Base-by-base conservation (phyloP, 2,329 filamentous ascomycete species). In the Fusarium sp. region DNA sequence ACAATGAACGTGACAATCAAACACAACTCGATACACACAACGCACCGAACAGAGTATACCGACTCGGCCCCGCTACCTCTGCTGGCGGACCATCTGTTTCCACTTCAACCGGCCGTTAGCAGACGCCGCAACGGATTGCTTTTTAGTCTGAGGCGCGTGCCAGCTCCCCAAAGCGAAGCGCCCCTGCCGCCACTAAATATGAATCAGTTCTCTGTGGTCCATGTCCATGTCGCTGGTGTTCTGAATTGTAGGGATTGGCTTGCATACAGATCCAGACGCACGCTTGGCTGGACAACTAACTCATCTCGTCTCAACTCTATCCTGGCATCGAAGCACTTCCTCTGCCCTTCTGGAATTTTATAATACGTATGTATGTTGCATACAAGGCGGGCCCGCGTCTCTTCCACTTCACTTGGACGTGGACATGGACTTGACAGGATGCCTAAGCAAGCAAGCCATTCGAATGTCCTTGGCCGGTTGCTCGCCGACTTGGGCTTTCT, bases 61-160 rank as follows among this genome's bases (percentile, higher is more conserved):
- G 58, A 64, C 30, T 66, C 72, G 70, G 73, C 70, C 65, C 72
- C 73, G 70, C 65, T 69, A 40, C 64, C 69, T 71, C 62, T 68
- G 64, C 58, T 72, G 53, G 58, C 71, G 64, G 58, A 60, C 64
- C 46, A 60, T 60, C 60, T 64, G 60, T 74, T 67, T 65, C 74
- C 74, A 76, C 59, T 67, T 53, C 67, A 62, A 57, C 61, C 65
- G 63, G 64, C 62, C 73, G 66, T 73, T 67, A 38, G 40, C 40
- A 67, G 30, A 52, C 55, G 54, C 60, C 44, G 60, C 23, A 65
- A 65, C 38, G 63, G 40, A 57, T 45, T 44, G 20, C 57, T 44
- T 30, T 30, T 38, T 60, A 45, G 56, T 48, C 35, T 45, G 38
- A 41, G 38, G 49, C 58, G 60, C 58, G 52, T 54, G 53, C 59